Evolutionary conservation across 768 basidiomycete species (phyloP).

Genomic region (Naganishia onofrii): DNA sequence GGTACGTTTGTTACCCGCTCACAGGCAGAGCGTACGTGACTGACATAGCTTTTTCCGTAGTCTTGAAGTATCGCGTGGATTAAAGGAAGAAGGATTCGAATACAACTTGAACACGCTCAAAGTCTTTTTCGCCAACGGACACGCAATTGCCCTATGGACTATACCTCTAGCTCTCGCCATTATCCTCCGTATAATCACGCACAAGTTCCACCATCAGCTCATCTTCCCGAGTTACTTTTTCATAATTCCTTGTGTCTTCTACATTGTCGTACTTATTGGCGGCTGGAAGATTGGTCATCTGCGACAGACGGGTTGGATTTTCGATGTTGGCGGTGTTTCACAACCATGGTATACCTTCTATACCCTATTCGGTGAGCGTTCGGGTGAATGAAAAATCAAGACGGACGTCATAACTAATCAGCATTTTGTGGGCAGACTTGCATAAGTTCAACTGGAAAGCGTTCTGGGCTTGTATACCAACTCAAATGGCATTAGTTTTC

Average conservation of each 20-base stretch:
- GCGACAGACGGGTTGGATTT: constrained; percentile 75
- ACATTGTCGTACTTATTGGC: constrained; percentile 68
- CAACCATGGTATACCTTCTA: constrained; percentile 82
- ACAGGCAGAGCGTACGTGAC: background rate
- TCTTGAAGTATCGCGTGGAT: constrained; percentile 76
- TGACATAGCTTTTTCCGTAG: constrained; percentile 42
- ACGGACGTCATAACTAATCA: background rate
- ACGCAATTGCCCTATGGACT: constrained; percentile 72
- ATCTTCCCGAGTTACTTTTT: constrained; percentile 68
- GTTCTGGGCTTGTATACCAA: constrained; percentile 81
- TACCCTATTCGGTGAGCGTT: constrained; percentile 66
- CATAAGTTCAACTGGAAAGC: constrained; percentile 62
- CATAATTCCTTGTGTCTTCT: constrained; percentile 77
- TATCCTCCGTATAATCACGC: constrained; percentile 73
- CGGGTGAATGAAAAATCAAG: constrained; percentile 5
- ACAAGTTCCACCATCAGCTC: constrained; percentile 77
- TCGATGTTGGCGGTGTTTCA: constrained; percentile 63
- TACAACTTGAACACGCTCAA: constrained; percentile 66
- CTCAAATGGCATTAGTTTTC: constrained; percentile 78
- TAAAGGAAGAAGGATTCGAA: constrained; percentile 70
- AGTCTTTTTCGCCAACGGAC: constrained; percentile 64
- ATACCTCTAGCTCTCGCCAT: constrained; percentile 74
- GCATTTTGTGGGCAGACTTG: constrained; percentile 58
- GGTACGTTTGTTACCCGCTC: constrained; percentile 56
- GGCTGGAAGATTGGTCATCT: constrained; percentile 63